Percentiles rank a stretch among this genome's conserved stretches.
phyloP scores from a whole-genome alignment of 1,139 yeast species.

The Kodamaea ohmeri region DNA sequence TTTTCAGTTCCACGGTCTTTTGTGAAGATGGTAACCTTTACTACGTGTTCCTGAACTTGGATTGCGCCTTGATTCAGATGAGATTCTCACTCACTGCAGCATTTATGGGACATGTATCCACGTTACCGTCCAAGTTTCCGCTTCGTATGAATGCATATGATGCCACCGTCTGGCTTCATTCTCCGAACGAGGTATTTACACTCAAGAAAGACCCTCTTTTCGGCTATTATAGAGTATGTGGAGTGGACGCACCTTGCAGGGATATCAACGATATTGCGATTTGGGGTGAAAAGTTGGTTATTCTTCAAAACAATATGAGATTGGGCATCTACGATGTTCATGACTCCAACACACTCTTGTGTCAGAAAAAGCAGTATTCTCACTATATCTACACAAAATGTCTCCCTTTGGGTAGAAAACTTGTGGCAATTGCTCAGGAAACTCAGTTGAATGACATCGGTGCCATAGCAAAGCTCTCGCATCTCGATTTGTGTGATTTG shows the following conservation, averaged over 20 bases:
- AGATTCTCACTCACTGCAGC: slow-evolving; percentile 3
- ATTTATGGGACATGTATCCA: slow-evolving; percentile 6
- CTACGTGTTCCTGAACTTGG: slow-evolving; percentile 9
- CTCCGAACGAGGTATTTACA: slow-evolving; percentile 6
- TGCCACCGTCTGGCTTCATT: not conserved
- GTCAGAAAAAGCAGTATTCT: slow-evolving; percentile 3
- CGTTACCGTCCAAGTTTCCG: slow-evolving; percentile 5
- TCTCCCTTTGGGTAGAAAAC: slow-evolving; percentile 8
- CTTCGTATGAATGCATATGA: not conserved
- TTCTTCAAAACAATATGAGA: slow-evolving; percentile 1
- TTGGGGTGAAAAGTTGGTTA: not conserved
- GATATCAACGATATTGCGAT: slow-evolving; percentile 7
- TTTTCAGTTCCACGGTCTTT: slow-evolving; percentile 6
- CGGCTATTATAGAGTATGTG: slow-evolving; percentile 9
- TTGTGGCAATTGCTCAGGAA: slow-evolving; percentile 21
- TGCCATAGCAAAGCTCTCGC: slow-evolving; percentile 17
- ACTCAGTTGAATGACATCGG: slow-evolving; percentile 17
- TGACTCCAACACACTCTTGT: not conserved
- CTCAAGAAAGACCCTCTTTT: slow-evolving; percentile 8
- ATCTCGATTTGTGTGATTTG: slow-evolving; percentile 20
- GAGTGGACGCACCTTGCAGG: not conserved
- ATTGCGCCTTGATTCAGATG: slow-evolving; percentile 8
- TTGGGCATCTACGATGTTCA: not conserved
- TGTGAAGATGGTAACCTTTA: not conserved
- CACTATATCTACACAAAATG: slow-evolving; percentile 8